Base-by-base conservation (phyloP, 2,329 filamentous ascomycete species). In the Epichloe elymi region DNA sequence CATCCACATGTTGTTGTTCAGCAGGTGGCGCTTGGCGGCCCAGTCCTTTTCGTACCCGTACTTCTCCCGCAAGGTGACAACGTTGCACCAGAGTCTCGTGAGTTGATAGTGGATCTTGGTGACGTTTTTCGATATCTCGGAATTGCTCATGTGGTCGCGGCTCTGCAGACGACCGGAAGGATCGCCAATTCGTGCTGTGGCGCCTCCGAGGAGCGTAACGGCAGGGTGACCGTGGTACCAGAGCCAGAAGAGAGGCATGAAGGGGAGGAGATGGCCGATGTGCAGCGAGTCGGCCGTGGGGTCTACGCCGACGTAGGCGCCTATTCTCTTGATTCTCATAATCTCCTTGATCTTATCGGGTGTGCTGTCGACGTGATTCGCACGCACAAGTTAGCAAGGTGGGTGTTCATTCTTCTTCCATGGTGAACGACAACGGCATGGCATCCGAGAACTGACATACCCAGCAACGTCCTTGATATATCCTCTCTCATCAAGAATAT, bases 1-100 rank as follows among this genome's bases (percentile, higher is more conserved):
- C 70, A 90, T 80, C 93, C 93, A 98, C 47, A 74, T 74, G 56
- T 81, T 85, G 66, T 98, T 98, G 69, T 95, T 94, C 30, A 82
- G 65, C 38, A 96, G 60, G 20, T 77, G 78, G 50, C 82, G 78
- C 55, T 73, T 79, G 72, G 86, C 87, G 4, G 79, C 74, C 73
- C 77, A 83, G 43, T 83, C 70, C 53, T 73, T 73, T 26, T 76
- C 54, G 61, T 82, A 85, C 4, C 84, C 83, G 61, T 85, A 81
- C 56, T 79, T 83, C 50, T 68, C 66, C 5, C 79, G 85, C 56
- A 87, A 76, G 0, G 60, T 59, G 45, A 88, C 80, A 35, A 90
- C 85, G 58, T 90, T 88, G 19, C 63, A 57, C 80, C 89, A 95
- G 43, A 97, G 66, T 58, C 74, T 80, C 60, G 81, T 79, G 4